Evolutionary conservation across 1,139 yeast species (phyloP).

Genomic region (Geotrichum fermentans): DNA sequence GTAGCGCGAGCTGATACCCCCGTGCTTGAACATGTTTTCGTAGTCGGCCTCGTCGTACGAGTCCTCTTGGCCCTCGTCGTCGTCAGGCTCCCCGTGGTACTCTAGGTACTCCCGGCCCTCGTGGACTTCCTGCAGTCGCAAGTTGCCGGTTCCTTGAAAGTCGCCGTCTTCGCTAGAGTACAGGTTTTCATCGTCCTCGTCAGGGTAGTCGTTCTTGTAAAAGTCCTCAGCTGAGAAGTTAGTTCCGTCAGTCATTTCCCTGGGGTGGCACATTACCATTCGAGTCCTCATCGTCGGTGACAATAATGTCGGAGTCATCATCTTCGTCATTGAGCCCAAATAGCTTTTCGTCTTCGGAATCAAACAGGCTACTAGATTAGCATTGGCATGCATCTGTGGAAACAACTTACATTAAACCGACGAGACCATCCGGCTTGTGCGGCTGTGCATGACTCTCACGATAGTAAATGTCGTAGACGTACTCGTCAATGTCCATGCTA

Average conservation of each 20-base stretch:
- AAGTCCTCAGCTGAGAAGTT: constrained; percentile 59
- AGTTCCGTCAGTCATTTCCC: constrained; percentile 7
- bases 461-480: constrained; percentile 85
- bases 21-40: background rate
- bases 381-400: background rate
- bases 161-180: constrained; percentile 2
- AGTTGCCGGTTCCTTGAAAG: background rate
- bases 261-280: constrained; percentile 46
- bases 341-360: constrained; percentile 55
- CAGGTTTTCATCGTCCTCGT: constrained; percentile 33
- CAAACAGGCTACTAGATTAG: constrained; percentile 29
- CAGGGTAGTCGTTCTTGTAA: constrained; percentile 91
- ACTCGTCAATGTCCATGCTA: constrained; percentile 51
- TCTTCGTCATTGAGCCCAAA: constrained; percentile 41
- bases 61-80: constrained; percentile 14
- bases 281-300: constrained; percentile 66
- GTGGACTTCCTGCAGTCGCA: constrained; percentile 1
- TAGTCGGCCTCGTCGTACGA: constrained; percentile 12
- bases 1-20: background rate
- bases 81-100: constrained; percentile 20
- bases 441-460: constrained; percentile 39
- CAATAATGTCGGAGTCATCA: constrained; percentile 39
- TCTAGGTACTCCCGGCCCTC: constrained; percentile 12
- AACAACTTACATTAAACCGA: constrained; percentile 40
- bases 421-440: constrained; percentile 16